Percentiles rank a stretch among this genome's conserved stretches.
Evolutionary conservation across 1,284 basidiomycete genomes (phyloP).

Genomic region (Xerocomus nothofagi): DNA sequence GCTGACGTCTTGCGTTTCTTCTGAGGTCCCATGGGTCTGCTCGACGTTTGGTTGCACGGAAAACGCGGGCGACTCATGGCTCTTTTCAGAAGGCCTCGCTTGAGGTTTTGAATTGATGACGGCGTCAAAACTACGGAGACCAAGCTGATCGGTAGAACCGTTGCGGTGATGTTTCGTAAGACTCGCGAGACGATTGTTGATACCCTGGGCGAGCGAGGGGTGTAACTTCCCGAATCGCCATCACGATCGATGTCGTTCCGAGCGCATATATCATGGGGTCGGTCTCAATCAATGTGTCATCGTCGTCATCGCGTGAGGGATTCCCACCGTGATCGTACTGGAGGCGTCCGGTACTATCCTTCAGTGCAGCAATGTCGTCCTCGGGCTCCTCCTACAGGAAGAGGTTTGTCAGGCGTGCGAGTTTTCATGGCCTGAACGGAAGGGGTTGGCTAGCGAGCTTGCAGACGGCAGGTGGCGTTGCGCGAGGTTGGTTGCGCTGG

Average conservation of each 20-base stretch:
- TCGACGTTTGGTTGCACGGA: slow-evolving; percentile 17
- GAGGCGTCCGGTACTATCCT: slow-evolving; percentile 26
- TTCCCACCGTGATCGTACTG: slow-evolving; percentile 34
- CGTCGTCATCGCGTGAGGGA: slow-evolving; percentile 48
- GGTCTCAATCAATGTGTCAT: slow-evolving; percentile 48
- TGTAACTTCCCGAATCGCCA: slow-evolving; percentile 47
- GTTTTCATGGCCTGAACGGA: slow-evolving; percentile 53
- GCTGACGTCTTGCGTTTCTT: slow-evolving; percentile 20
- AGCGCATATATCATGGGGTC: slow-evolving; percentile 37
- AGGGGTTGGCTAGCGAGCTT: slow-evolving; percentile 55
- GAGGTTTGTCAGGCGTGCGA: slow-evolving; percentile 68
- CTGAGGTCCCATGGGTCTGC: slow-evolving; percentile 9
- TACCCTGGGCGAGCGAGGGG: slow-evolving; percentile 68
- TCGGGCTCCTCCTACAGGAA: slow-evolving; percentile 78
- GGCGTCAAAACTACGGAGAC: slow-evolving; percentile 56
- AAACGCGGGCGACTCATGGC: slow-evolving; percentile 26
- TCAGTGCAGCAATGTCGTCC: slow-evolving; percentile 50
- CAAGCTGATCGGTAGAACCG: slow-evolving; percentile 60
- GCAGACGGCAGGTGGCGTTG: slow-evolving; percentile 42
- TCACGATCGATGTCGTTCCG: slow-evolving; percentile 35
- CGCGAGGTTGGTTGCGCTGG: slow-evolving; percentile 38
- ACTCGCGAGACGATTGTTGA: slow-evolving; percentile 25
- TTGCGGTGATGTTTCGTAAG: slow-evolving; percentile 36
- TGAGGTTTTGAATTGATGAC: slow-evolving; percentile 48
- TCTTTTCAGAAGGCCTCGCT: slow-evolving; percentile 32